phyloP scores from a whole-genome alignment of 2,329 filamentous ascomycete genomes.

The Teratosphaeria pseudoeucalypti region DNA sequence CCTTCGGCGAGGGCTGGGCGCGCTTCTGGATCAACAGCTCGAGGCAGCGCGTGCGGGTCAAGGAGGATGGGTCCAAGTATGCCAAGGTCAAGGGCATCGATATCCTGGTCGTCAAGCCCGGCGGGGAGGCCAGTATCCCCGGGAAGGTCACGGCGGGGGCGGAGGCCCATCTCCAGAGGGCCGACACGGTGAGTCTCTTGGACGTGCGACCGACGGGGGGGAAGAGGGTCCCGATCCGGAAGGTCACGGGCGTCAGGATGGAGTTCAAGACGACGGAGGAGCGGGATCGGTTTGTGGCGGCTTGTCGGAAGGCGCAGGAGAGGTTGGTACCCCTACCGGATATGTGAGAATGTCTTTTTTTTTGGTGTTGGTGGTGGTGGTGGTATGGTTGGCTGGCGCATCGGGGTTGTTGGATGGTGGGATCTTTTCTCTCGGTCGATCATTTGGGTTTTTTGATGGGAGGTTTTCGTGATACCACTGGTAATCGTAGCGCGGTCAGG shows the following conservation, averaged over 20 bases:
- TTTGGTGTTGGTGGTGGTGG: neutral
- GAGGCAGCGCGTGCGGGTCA: constrained; percentile 28
- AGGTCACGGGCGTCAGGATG: constrained; percentile 32
- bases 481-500: too few species aligned
- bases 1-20: constrained; percentile 33
- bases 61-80: constrained; percentile 29
- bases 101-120: constrained; percentile 26
- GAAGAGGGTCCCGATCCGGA: constrained; percentile 18
- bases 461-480: too few species aligned
- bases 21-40: constrained; percentile 36
- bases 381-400: neutral
- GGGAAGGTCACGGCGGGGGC: constrained; percentile 2
- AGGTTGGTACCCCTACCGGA: constrained; percentile 30
- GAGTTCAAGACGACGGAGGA: constrained; percentile 35
- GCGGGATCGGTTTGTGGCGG: constrained; percentile 29
- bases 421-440: too few species aligned
- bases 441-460: too few species aligned
- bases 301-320: constrained; percentile 29
- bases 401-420: too few species aligned
- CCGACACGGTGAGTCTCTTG: constrained; percentile 23
- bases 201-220: constrained; percentile 18
- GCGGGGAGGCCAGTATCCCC: constrained; percentile 5
- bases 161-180: constrained; percentile 13
- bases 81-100: constrained; percentile 35
- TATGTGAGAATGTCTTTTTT: constrained; percentile 2